Conservation (phyloP, 2,329 filamentous ascomycete species). For the Lachnellula willkommii region DNA sequence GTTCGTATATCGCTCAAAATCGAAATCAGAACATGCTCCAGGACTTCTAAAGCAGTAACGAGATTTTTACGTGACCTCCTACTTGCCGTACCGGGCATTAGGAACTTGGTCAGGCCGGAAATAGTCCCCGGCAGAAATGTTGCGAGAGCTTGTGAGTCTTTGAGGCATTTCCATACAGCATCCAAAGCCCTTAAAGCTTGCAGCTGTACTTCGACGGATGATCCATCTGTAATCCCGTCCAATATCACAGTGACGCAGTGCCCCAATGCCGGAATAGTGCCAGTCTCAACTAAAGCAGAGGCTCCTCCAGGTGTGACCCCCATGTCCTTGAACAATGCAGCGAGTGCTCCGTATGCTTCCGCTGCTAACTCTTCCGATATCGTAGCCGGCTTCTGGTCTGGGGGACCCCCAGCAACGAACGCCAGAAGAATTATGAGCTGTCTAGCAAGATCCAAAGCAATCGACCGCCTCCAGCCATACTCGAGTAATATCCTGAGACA, state of each 20-base stretch:
- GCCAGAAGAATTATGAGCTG: slow-evolving; percentile 83
- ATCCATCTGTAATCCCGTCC: slow-evolving; percentile 62
- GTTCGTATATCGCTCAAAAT: slow-evolving; percentile 55
- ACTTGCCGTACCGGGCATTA: slow-evolving; percentile 63
- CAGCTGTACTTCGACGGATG: slow-evolving; percentile 62
- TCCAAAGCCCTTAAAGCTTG: slow-evolving; percentile 62
- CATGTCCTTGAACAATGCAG: slow-evolving; percentile 58
- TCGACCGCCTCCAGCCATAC: slow-evolving; percentile 70
- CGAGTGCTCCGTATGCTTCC: slow-evolving; percentile 65
- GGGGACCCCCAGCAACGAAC: slow-evolving; percentile 70
- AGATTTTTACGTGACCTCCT: slow-evolving; percentile 60
- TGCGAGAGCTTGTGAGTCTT: slow-evolving; percentile 68
- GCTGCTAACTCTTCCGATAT: slow-evolving; percentile 69
- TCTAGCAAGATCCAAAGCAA: slow-evolving; percentile 68
- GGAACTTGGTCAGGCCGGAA: slow-evolving; percentile 66
- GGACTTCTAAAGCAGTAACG: slow-evolving; percentile 51
- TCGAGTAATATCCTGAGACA: slow-evolving; percentile 69
- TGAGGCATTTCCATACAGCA: slow-evolving; percentile 57
- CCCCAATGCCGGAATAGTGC: slow-evolving; percentile 71
- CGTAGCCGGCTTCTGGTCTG: slow-evolving; percentile 46
- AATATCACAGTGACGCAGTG: slow-evolving; percentile 77
- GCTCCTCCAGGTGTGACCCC: slow-evolving; percentile 45
- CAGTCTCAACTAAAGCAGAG: slow-evolving; percentile 46
- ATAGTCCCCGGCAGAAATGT: slow-evolving; percentile 85
- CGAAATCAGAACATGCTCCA: slow-evolving; percentile 49